phyloP scores from a whole-genome alignment of 2,329 filamentous ascomycete species.

The Nothopassalora personata region DNA sequence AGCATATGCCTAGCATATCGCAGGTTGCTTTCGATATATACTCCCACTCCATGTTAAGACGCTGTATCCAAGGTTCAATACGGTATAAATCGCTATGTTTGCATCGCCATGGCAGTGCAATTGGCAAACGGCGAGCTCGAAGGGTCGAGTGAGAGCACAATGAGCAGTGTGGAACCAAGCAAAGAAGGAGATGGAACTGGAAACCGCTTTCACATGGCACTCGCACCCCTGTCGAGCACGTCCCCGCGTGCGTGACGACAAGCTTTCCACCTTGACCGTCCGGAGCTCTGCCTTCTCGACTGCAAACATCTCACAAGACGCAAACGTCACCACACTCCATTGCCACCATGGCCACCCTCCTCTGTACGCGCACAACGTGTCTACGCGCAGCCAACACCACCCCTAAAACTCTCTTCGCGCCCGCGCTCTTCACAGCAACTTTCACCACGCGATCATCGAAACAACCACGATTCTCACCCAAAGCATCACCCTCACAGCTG shows the following conservation, averaged over 20 bases:
- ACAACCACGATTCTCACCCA: not conserved
- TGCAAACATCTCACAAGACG: not conserved
- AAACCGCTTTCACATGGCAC: not conserved
- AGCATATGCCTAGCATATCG: too few species aligned
- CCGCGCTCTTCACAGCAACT: constrained; percentile 3
- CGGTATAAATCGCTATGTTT: too few species aligned
- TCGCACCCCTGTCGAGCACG: not conserved
- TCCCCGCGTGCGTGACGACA: not conserved
- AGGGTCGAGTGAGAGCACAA: not conserved
- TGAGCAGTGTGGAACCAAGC: not conserved
- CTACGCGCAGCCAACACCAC: not conserved
- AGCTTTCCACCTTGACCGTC: not conserved
- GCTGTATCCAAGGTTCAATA: too few species aligned
- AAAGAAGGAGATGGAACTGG: not conserved
- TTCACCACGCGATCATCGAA: constrained; percentile 3
- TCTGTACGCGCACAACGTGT: constrained; percentile 10
- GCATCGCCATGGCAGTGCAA: not conserved
- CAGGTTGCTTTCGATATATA: too few species aligned
- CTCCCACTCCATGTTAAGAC: too few species aligned
- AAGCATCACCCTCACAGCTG: constrained; percentile 1
- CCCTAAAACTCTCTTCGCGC: constrained; percentile 1
- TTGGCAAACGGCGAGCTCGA: not conserved
- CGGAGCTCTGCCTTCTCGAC: not conserved
- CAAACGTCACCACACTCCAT: not conserved
- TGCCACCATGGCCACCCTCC: constrained; percentile 10